A percentile compares a stretch with the other conserved stretches of the same genome.
phyloP scores from a whole-genome alignment of 2,329 filamentous ascomycete species.

The Neonectria punicea region DNA sequence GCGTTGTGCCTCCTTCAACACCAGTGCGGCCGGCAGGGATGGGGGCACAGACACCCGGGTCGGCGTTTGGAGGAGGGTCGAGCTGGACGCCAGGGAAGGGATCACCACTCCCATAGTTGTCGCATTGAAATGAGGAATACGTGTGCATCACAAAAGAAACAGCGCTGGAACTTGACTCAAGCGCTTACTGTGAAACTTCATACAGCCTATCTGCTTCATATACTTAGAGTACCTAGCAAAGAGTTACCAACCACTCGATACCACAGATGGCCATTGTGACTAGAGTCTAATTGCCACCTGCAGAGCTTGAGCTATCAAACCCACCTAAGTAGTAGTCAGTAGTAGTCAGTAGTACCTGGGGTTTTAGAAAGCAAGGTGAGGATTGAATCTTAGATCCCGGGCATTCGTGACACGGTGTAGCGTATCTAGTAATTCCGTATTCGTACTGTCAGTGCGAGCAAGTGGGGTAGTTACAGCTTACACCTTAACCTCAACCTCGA shows the following conservation, averaged over 20 bases:
- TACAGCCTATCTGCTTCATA: neutral
- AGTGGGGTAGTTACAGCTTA: neutral
- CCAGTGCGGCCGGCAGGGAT: slow-evolving; percentile 54
- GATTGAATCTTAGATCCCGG: neutral
- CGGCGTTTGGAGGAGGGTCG: slow-evolving; percentile 51
- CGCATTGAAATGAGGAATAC: neutral
- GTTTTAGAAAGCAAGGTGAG: neutral
- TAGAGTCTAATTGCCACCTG: neutral
- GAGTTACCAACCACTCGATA: too few relatives aligned
- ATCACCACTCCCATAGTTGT: slow-evolving; percentile 47
- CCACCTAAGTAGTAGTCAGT: too few relatives aligned
- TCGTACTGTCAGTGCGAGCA: neutral
- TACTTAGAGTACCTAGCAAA: too few relatives aligned
- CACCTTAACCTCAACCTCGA: neutral
- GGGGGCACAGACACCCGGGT: slow-evolving; percentile 47
- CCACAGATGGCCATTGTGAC: too few relatives aligned
- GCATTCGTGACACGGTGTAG: neutral
- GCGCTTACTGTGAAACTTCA: neutral
- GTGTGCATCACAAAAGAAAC: neutral
- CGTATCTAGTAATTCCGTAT: neutral
- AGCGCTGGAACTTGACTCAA: neutral
- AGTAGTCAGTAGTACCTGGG: neutral
- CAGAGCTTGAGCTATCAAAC: neutral
- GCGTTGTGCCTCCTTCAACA: slow-evolving; percentile 56
- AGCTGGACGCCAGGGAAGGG: slow-evolving; percentile 61